Base-by-base conservation (phyloP, 1,139 yeast species). In the Saccharomycopsis phalli region DNA sequence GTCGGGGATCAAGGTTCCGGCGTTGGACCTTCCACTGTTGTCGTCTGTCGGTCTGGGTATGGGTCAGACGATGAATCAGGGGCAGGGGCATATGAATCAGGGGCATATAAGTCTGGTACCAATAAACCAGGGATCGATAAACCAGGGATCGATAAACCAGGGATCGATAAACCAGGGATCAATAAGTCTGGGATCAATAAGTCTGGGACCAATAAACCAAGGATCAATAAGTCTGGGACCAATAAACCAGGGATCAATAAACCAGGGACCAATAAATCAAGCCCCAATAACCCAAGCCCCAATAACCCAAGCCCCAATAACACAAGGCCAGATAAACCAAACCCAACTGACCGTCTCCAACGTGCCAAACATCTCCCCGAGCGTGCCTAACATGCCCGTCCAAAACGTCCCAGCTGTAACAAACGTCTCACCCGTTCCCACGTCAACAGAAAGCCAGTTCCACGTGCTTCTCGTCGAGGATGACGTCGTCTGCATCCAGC, bases 391-490 rank as follows among this genome's bases (percentile, higher is more conserved):
- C 25, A 22, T 7, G 8, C 8, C 8, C 25, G 10, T 7, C 25
- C 16, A 28, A 11, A 34, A 19, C 10, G 25, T 34, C 11, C 4
- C 38, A 27, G 21, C 49, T 21, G 11, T 41, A 21, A 32, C 37
- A 32, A 32, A 35, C 44, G 34, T 42, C 11, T 10, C 5, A 4
- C 48, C 37, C 37, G 47, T 50, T 43, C 45, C 43, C 46, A 25
- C 44, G 45, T 34, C 37, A 44, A n/a, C n/a, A n/a, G 34, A 48
- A 49, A 40, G 44, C 23, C 48, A 58, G 2, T 78, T 76, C 60
- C 87, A 76, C 56, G 94, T 83, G 1, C 61, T 86, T 34, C 61
- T 86, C 19, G 95, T 86, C 4, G 94, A 86, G 58, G 95, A 86
- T 60, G 95, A 86, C 56, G 76, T 76, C 37, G 87, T 83, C 28